Evolutionary conservation across 225 moss, liverwort and hornwort species (phyloP).

Genomic region (Polytrichum commune): DNA sequence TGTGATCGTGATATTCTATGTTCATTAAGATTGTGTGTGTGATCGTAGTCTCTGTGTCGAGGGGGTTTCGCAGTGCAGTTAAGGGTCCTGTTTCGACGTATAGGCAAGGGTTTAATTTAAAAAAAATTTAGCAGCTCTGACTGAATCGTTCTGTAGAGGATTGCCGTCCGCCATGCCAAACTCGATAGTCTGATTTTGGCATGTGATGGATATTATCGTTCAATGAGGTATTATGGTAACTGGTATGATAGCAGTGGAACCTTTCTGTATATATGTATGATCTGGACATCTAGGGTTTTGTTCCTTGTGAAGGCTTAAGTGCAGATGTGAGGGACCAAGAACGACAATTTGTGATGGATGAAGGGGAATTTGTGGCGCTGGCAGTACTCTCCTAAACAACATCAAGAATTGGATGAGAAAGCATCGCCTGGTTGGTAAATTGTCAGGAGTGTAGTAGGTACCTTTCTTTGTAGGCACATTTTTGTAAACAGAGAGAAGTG

Average conservation of each 20-base stretch:
- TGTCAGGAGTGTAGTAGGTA: background rate
- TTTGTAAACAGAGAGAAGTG: background rate
- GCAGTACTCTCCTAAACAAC: background rate
- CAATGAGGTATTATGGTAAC: background rate
- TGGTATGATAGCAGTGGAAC: background rate
- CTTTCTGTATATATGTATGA: background rate
- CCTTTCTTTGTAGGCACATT: background rate
- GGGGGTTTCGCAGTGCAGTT: too few species aligned
- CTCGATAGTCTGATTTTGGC: too few species aligned
- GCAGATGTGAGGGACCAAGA: background rate
- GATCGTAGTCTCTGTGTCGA: background rate
- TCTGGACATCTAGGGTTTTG: slow-evolving; percentile 1
- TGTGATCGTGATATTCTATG: background rate
- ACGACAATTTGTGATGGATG: background rate
- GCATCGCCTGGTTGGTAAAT: slow-evolving; percentile 3
- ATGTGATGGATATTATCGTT: too few species aligned
- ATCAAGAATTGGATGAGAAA: background rate
- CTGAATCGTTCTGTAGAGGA: too few species aligned
- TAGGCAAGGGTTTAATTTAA: too few species aligned
- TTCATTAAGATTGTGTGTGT: background rate
- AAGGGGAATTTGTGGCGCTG: background rate
- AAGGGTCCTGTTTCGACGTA: too few species aligned
- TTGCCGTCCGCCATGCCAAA: too few species aligned
- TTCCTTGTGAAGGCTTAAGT: background rate
- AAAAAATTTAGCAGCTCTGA: too few species aligned